Percentiles rank a stretch among this genome's conserved stretches.
Conservation (phyloP, 2,329 filamentous ascomycete species). For the Diaporthe citri region DNA sequence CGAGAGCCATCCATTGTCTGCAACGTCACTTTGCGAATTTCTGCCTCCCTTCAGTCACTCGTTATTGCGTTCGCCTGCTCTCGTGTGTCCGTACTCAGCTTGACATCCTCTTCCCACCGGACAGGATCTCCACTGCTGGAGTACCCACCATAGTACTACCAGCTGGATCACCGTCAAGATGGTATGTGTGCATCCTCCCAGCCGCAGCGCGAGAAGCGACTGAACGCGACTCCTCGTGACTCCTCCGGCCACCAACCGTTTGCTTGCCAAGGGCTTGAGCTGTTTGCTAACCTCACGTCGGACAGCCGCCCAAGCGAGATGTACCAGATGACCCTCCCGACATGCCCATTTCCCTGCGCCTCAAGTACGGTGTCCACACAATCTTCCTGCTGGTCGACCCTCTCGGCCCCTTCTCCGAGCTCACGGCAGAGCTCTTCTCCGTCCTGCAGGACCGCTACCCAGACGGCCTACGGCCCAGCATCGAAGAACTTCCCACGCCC, state of each 20-base stretch:
- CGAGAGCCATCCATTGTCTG: not conserved
- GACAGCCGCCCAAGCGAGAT: constrained; percentile 30
- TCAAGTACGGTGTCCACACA: constrained; percentile 80
- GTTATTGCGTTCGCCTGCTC: not conserved
- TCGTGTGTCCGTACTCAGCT: not conserved
- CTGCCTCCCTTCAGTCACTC: not conserved
- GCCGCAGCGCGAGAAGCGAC: not conserved
- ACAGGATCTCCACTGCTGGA: not conserved
- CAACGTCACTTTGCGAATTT: constrained; percentile 21
- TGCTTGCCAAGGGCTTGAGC: too few relatives aligned
- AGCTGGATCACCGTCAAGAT: constrained; percentile 38
- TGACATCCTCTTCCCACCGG: not conserved
- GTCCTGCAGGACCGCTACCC: constrained; percentile 71
- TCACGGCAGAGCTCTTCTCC: constrained; percentile 70
- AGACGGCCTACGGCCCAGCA: constrained; percentile 57
- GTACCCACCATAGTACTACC: not conserved
- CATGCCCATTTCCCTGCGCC: constrained; percentile 73
- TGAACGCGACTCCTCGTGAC: not conserved
- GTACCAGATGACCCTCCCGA: constrained; percentile 50
- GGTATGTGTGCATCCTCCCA: constrained; percentile 35
- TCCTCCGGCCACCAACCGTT: not conserved
- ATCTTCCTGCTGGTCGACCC: constrained; percentile 76
- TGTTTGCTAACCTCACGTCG: constrained; percentile 7
- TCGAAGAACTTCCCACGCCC: constrained; percentile 50
- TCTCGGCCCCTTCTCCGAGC: constrained; percentile 65